A percentile compares a stretch with the other conserved stretches of the same genome.
These are phyloP conservation scores for Aspergillus phoenicis DNA, from an alignment of 2,329 filamentous ascomycete species.

Conservation along the genomic window DNA sequence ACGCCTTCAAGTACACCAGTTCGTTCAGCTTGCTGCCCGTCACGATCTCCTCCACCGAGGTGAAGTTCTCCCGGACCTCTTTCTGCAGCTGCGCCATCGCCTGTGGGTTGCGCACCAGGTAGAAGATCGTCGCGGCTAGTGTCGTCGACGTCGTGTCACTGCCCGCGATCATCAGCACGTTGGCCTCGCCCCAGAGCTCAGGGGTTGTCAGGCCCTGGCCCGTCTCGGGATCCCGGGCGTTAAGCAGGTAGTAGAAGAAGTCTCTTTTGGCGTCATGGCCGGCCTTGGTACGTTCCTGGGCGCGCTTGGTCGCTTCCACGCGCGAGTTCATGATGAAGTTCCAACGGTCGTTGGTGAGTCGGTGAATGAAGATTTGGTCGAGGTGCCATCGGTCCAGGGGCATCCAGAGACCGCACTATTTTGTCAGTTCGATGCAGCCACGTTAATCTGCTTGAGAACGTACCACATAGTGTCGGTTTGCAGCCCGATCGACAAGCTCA, in stretches of 20 bases:
- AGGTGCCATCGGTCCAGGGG: slow-evolving; percentile 66
- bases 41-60: slow-evolving; percentile 41
- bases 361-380: slow-evolving; percentile 68
- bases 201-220: slow-evolving; percentile 66
- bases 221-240: slow-evolving; percentile 71
- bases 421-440: neutral
- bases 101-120: slow-evolving; percentile 40
- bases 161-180: slow-evolving; percentile 71
- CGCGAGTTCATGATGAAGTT: slow-evolving; percentile 73
- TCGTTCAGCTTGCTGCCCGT: slow-evolving; percentile 38
- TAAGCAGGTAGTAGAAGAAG: slow-evolving; percentile 75
- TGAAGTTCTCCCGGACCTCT: slow-evolving; percentile 42
- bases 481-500: slow-evolving; percentile 67
- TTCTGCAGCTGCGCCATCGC: slow-evolving; percentile 35
- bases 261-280: slow-evolving; percentile 69
- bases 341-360: slow-evolving; percentile 66
- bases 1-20: slow-evolving; percentile 44
- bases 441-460: slow-evolving; percentile 12
- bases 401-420: slow-evolving; percentile 71
- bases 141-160: slow-evolving; percentile 73
- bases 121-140: slow-evolving; percentile 46
- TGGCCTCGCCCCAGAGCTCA: slow-evolving; percentile 72
- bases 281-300: slow-evolving; percentile 58
- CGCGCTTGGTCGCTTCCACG: slow-evolving; percentile 66
- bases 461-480: slow-evolving; percentile 69